Evolutionary conservation across 352 stramenopile genomes (phyloP).

Genomic region (Blastocystis sp.): DNA sequence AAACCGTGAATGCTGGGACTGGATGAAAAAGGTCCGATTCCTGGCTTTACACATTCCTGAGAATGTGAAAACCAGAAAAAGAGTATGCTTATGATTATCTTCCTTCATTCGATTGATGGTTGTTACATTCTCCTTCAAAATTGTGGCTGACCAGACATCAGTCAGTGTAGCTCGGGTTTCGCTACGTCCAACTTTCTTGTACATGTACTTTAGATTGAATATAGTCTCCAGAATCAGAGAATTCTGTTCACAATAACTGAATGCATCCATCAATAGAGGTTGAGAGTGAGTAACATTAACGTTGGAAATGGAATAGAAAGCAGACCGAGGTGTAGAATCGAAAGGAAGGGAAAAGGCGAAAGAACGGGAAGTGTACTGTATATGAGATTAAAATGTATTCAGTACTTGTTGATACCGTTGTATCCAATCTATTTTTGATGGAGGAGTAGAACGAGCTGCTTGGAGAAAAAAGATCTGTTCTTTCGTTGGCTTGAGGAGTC

Average conservation of each 20-base stretch:
- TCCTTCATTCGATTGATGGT: not conserved
- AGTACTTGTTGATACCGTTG: no score
- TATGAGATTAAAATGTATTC: not conserved
- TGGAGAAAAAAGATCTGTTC: not conserved
- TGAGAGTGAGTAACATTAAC: not conserved
- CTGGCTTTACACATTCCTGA: not conserved
- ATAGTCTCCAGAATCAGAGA: constrained; percentile 19
- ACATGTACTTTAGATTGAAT: constrained; percentile 58
- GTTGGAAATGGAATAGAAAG: constrained; percentile 8
- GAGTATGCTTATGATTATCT: constrained; percentile 41
- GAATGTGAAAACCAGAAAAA: constrained; percentile 26
- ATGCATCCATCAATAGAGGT: constrained; percentile 48
- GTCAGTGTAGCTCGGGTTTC: not conserved
- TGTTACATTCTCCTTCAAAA: not conserved
- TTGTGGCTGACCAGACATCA: not conserved
- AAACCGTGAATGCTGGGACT: not conserved
- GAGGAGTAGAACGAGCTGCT: not conserved
- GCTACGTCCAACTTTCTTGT: not conserved
- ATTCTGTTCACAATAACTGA: constrained; percentile 21
- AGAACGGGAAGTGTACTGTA: not conserved
- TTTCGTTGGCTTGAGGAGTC: not conserved
- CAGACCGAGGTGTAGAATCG: not conserved
- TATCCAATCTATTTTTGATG: not conserved
- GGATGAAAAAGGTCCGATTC: not conserved
- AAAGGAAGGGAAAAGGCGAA: not conserved